Percentiles rank a stretch among this genome's conserved stretches.
Conservation (phyloP, 352 stramenopile genomes). For the Peronosclerospora sorghi region DNA sequence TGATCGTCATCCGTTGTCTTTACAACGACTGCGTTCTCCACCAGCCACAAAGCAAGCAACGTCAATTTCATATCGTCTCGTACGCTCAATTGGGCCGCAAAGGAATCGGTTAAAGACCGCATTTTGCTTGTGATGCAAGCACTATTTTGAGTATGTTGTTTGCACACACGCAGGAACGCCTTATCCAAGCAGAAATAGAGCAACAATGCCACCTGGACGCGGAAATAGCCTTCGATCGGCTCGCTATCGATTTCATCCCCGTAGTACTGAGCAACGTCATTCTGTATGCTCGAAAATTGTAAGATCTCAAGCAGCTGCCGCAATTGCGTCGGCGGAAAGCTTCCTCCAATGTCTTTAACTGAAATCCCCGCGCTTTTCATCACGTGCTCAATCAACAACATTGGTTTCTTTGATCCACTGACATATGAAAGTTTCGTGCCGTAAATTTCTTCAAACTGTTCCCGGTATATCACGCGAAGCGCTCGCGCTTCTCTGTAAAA, state of each 20-base stretch:
- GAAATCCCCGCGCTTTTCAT: conserved; percentile 55
- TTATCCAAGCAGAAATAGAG: conserved; percentile 75
- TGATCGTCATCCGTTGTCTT: conserved; percentile 52
- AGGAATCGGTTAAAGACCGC: conserved; percentile 49
- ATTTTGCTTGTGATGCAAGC: conserved; percentile 50
- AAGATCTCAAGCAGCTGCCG: conserved; percentile 47
- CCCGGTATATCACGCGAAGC: too few relatives aligned
- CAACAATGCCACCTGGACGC: conserved; percentile 55
- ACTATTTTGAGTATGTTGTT: conserved; percentile 36
- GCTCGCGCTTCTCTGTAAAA: too few relatives aligned
- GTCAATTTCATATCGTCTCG: conserved; percentile 79
- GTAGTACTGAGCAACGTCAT: conserved; percentile 53
- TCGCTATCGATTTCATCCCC: conserved; percentile 50
- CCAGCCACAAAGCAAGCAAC: conserved; percentile 62
- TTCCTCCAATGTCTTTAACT: conserved; percentile 26
- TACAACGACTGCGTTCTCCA: conserved; percentile 73
- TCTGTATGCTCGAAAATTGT: too few relatives aligned
- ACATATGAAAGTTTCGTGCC: conserved; percentile 18
- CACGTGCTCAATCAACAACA: conserved; percentile 65
- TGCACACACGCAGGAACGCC: conserved; percentile 46
- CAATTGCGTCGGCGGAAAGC: conserved; percentile 36
- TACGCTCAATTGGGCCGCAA: conserved; percentile 57
- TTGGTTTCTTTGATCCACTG: conserved; percentile 22
- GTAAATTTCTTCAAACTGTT: conserved; percentile 64
- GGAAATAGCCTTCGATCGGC: conserved; percentile 69